A percentile compares a stretch with the other conserved stretches of the same genome.
phyloP scores from a whole-genome alignment of 169 alveolate species.

The Toxoplasma gondii region DNA sequence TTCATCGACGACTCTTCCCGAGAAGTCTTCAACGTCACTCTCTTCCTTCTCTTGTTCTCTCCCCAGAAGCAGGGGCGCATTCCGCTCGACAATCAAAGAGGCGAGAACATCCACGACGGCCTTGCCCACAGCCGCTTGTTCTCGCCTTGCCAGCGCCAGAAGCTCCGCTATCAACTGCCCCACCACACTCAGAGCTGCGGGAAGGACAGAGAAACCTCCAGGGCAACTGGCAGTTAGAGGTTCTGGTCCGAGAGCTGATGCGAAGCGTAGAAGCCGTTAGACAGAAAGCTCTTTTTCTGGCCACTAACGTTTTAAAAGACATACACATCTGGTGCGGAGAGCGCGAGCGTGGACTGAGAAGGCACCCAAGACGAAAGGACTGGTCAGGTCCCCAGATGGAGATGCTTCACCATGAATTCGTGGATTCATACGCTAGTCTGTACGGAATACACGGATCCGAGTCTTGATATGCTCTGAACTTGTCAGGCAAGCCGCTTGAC shows the following conservation, averaged over 20 bases:
- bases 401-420: too few relatives aligned
- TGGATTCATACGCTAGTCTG: too few relatives aligned
- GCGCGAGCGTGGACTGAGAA: too few relatives aligned
- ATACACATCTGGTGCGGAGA: too few relatives aligned
- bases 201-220: neutral
- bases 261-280: neutral
- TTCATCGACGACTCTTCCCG: too few relatives aligned
- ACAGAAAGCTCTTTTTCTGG: too few relatives aligned
- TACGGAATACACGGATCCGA: too few relatives aligned
- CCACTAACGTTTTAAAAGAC: too few relatives aligned
- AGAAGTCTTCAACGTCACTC: neutral
- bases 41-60: neutral
- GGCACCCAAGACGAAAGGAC: too few relatives aligned
- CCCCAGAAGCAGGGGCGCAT: slow-evolving; percentile 3
- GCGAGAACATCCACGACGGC: neutral
- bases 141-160: slow-evolving; percentile 9
- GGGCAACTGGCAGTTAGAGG: neutral
- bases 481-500: too few relatives aligned
- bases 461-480: too few relatives aligned
- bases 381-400: too few relatives aligned
- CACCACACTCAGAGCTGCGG: neutral
- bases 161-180: neutral
- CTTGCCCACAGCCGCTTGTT: neutral
- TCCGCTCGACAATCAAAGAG: neutral
- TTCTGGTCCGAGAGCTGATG: neutral